Conservation (phyloP, 345 rosid genomes). For the Lumnitzera littorea region DNA sequence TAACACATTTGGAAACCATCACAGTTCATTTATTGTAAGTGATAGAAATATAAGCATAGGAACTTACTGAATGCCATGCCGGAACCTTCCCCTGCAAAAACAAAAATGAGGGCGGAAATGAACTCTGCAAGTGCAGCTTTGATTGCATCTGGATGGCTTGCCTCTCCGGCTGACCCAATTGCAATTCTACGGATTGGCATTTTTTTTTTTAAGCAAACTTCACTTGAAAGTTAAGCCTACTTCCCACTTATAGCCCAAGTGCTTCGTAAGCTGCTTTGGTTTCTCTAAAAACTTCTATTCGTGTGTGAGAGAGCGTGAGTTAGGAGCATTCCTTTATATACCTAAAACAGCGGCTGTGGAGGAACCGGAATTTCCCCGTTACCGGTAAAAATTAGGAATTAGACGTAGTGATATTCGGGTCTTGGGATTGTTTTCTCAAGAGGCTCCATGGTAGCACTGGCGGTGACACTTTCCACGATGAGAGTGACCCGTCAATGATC, state of each 20-base stretch:
- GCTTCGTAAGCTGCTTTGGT: no score
- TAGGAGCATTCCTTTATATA: constrained; percentile 2
- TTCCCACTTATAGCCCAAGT: background rate
- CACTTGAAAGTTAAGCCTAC: background rate
- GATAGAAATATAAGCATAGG: background rate
- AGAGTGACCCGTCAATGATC: background rate
- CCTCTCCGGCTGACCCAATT: constrained; percentile 54
- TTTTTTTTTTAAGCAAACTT: constrained; percentile 1
- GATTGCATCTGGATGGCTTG: constrained; percentile 54
- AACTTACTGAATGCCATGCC: constrained; percentile 79
- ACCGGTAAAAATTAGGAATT: background rate
- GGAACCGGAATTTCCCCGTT: constrained; percentile 8
- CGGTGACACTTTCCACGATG: constrained; percentile 1
- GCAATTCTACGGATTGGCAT: constrained; percentile 64
- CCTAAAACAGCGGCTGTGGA: constrained; percentile 2
- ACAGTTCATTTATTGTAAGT: no score
- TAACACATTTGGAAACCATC: no score
- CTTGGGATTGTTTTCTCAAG: background rate
- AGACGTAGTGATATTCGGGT: no score
- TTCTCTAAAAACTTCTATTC: no score
- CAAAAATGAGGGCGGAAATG: constrained; percentile 69
- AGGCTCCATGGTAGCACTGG: background rate
- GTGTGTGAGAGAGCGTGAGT: background rate
- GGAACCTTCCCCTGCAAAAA: constrained; percentile 83
- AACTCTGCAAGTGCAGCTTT: constrained; percentile 68